Conservation (phyloP, 1,284 basidiomycete genomes). For the Xerocomus amazonicus region DNA sequence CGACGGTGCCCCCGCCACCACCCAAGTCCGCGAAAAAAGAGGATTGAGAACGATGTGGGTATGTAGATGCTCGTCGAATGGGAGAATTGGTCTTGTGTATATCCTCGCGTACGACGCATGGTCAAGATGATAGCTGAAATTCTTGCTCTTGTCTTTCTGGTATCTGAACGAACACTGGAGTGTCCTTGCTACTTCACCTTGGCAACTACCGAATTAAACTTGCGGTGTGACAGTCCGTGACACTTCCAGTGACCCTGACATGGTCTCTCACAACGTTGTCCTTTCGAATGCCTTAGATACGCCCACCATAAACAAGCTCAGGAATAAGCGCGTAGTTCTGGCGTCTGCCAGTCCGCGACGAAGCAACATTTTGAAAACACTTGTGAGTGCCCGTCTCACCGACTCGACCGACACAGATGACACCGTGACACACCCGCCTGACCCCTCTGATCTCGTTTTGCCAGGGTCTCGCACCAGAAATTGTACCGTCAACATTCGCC, state of each 20-base stretch:
- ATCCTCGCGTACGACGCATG: too few species aligned
- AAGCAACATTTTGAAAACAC: conserved; percentile 77
- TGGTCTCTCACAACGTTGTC: conserved; percentile 37
- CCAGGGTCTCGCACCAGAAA: conserved; percentile 83
- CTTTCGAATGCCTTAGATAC: conserved; percentile 69
- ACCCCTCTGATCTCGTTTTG: not conserved
- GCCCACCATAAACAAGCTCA: conserved; percentile 69
- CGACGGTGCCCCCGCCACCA: conserved; percentile 18
- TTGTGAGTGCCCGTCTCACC: conserved; percentile 46
- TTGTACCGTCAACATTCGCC: conserved; percentile 85
- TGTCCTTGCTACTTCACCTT: too few species aligned
- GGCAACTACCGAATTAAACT: too few species aligned
- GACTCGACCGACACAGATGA: too few species aligned
- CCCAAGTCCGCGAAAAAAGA: conserved; percentile 39
- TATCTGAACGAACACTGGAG: too few species aligned
- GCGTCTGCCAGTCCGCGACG: conserved; percentile 86
- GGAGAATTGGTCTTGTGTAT: too few species aligned
- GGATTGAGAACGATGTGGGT: conserved; percentile 29
- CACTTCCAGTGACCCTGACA: not conserved
- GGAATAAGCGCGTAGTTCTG: conserved; percentile 74
- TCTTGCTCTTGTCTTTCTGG: too few species aligned
- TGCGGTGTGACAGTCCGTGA: too few species aligned
- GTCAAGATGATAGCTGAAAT: too few species aligned
- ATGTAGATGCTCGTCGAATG: too few species aligned
- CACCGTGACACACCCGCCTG: not conserved